Conservation (phyloP, 108 stramenopile species). For the Skeletonema marinoi region DNA sequence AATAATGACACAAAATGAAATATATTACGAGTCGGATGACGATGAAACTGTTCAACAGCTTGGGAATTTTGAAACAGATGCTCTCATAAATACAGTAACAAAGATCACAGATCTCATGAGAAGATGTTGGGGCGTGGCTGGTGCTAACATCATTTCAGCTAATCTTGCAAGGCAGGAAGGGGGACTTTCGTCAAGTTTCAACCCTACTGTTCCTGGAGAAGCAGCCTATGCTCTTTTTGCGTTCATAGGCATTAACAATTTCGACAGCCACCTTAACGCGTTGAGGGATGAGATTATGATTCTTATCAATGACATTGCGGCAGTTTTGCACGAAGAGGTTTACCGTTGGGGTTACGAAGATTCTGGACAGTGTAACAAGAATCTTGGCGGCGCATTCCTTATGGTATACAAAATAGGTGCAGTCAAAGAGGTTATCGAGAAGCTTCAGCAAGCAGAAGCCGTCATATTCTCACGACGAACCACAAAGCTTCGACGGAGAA, state of each 20-base stretch:
- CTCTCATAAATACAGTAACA: conserved; percentile 88
- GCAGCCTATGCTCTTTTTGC: conserved; percentile 93
- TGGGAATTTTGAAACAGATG: conserved; percentile 93
- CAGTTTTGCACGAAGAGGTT: conserved; percentile 89
- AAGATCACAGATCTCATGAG: conserved; percentile 93
- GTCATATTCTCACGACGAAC: conserved; percentile 60
- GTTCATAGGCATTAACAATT: conserved; percentile 92
- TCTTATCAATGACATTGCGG: conserved; percentile 94
- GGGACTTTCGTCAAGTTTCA: conserved; percentile 78
- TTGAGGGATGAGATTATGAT: conserved; percentile 94
- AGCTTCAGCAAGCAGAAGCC: conserved; percentile 74
- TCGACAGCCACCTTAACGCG: conserved; percentile 77
- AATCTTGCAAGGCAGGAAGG: conserved; percentile 85
- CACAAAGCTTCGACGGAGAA: conserved; percentile 34
- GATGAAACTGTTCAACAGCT: conserved; percentile 34
- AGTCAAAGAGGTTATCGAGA: conserved; percentile 74
- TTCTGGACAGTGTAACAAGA: conserved; percentile 96
- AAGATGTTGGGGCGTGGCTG: conserved; percentile 97
- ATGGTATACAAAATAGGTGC: conserved; percentile 86
- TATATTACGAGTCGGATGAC: conserved; percentile 20
- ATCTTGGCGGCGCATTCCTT: conserved; percentile 94
- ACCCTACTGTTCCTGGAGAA: conserved; percentile 91
- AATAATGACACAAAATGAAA: conserved; percentile 9
- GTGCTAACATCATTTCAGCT: conserved; percentile 95
- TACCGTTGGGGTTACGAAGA: conserved; percentile 89